Evolutionary conservation across 139 green algal genomes (phyloP).

Genomic region (Trebouxia sp.): DNA sequence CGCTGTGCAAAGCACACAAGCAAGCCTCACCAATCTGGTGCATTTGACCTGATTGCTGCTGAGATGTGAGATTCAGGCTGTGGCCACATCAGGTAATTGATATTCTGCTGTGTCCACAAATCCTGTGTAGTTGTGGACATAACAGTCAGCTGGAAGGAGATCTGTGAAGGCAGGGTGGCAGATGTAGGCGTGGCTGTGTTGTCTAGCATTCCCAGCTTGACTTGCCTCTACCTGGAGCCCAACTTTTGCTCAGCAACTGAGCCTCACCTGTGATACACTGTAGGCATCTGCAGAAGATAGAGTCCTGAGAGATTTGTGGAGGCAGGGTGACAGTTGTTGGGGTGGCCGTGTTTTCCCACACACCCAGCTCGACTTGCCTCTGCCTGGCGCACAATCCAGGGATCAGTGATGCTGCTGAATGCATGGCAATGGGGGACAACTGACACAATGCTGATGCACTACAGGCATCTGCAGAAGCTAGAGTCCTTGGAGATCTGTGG

Average conservation of each 20-base stretch:
- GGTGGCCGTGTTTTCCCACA: not conserved
- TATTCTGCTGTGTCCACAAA: no score
- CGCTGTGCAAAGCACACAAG: not conserved
- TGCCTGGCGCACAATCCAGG: constrained; percentile 39
- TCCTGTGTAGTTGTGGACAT: no score
- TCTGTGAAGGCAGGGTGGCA: no score
- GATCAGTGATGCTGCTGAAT: constrained; percentile 36
- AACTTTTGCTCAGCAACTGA: no score
- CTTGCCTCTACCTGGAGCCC: no score
- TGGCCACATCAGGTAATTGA: constrained; percentile 40
- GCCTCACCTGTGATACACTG: no score
- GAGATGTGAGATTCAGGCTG: constrained; percentile 48
- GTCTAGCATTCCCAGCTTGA: no score
- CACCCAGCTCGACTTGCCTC: not conserved
- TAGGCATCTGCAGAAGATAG: constrained; percentile 25
- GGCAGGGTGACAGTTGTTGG: constrained; percentile 10
- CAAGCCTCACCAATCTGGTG: constrained; percentile 43
- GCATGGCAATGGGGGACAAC: no score
- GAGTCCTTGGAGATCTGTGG: constrained; percentile 30
- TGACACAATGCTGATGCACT: no score
- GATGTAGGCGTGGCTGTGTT: no score
- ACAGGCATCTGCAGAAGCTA: constrained; percentile 12
- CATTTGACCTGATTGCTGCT: constrained; percentile 58
- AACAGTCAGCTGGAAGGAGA: no score
- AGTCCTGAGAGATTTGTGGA: constrained; percentile 24